These are phyloP conservation scores for Trichomonascaceae sp. DNA, from an alignment of 1,139 yeast species.

Conservation along the genomic window DNA sequence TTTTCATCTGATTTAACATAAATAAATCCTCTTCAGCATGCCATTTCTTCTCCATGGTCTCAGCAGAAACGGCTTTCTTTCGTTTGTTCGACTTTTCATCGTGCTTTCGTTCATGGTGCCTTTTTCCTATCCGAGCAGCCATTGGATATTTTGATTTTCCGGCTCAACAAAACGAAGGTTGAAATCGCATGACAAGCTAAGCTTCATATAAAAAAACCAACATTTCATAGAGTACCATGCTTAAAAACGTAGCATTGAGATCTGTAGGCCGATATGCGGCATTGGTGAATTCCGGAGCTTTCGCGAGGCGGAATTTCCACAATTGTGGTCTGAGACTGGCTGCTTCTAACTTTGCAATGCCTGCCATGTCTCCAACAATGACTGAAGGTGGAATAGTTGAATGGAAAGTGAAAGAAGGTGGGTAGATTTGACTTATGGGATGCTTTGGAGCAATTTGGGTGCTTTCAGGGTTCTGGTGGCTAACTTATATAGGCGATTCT, in stretches of 20 bases:
- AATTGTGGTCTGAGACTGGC: slow-evolving; percentile 14
- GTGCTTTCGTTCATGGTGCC: neutral
- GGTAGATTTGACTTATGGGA: slow-evolving; percentile 5
- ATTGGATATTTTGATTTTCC: neutral
- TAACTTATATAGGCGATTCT: slow-evolving; percentile 36
- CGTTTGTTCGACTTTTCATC: neutral
- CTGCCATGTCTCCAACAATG: slow-evolving; percentile 99
- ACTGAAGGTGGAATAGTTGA: slow-evolving; percentile 93
- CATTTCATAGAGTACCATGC: neutral
- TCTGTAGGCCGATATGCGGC: neutral
- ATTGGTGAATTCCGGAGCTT: neutral
- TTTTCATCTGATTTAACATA: slow-evolving; percentile 28
- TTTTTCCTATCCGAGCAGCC: neutral
- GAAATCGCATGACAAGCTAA: neutral
- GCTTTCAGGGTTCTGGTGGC: neutral
- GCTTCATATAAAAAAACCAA: neutral
- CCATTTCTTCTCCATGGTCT: slow-evolving; percentile 23
- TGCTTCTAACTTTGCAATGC: slow-evolving; percentile 76
- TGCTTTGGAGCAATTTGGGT: neutral
- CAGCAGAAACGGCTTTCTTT: neutral
- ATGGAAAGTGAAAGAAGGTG: slow-evolving; percentile 83
- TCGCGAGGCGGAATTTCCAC: neutral
- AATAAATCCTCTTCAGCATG: slow-evolving; percentile 32
- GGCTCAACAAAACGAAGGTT: slow-evolving; percentile 1
- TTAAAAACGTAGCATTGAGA: neutral